Percentiles rank a stretch among this genome's conserved stretches.
Evolutionary conservation across 2,329 filamentous ascomycete genomes (phyloP).

Genomic region (Verticillium zaregamsianum): DNA sequence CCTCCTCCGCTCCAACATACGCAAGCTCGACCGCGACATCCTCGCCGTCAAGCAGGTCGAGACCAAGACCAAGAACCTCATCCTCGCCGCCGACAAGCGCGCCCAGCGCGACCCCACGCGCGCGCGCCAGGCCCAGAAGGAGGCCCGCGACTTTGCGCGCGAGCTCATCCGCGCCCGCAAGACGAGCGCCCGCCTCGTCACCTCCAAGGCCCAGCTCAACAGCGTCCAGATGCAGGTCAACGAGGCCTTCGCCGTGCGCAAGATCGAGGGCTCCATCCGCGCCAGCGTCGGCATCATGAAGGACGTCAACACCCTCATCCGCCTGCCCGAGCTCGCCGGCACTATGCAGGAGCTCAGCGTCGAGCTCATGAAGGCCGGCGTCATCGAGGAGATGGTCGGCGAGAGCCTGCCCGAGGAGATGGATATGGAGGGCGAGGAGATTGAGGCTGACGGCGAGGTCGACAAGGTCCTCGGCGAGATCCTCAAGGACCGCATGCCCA

Average conservation of each 20-base stretch:
- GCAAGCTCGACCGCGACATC: constrained; percentile 94
- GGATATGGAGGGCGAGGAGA: constrained; percentile 66
- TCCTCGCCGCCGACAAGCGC: constrained; percentile 76
- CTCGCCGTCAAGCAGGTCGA: constrained; percentile 73
- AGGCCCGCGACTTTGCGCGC: constrained; percentile 82
- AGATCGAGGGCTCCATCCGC: constrained; percentile 89
- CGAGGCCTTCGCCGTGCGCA: constrained; percentile 90
- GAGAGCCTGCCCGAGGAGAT: constrained; percentile 77
- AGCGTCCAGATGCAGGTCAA: constrained; percentile 97
- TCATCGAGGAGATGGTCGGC: constrained; percentile 96
- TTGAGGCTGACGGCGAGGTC: constrained; percentile 73
- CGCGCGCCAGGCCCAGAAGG: constrained; percentile 71
- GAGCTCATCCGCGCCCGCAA: constrained; percentile 83
- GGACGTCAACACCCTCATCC: constrained; percentile 83
- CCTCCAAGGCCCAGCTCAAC: constrained; percentile 85
- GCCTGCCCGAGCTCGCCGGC: constrained; percentile 77
- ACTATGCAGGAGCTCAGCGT: constrained; percentile 86
- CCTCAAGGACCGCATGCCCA: constrained; percentile 69
- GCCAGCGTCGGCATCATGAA: constrained; percentile 92
- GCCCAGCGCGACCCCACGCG: constrained; percentile 76
- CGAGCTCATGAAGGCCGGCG: constrained; percentile 89
- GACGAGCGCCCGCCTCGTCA: constrained; percentile 69
- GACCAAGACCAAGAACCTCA: constrained; percentile 77
- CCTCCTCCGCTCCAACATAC: constrained; percentile 83
- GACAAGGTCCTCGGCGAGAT: constrained; percentile 92